These are phyloP conservation scores for Ogataea trehaloabstinens DNA, from an alignment of 805 yeast species.

Conservation along the genomic window DNA sequence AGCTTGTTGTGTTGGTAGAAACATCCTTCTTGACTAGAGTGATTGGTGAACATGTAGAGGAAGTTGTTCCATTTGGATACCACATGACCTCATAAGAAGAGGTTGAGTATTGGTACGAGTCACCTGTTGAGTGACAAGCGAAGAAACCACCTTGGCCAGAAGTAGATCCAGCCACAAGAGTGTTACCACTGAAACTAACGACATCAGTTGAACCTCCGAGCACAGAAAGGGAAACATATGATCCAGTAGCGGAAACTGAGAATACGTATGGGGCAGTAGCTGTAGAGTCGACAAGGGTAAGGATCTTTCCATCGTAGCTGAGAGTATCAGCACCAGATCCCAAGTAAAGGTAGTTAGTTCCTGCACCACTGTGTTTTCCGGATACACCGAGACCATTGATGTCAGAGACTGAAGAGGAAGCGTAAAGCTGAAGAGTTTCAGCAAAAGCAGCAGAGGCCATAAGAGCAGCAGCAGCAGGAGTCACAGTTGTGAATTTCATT, in stretches of 20 bases:
- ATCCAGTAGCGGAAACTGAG: slow-evolving; percentile 3
- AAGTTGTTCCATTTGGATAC: slow-evolving; percentile 20
- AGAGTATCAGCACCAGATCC: slow-evolving; percentile 23
- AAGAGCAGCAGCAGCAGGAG: slow-evolving; percentile 5
- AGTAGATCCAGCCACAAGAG: slow-evolving; percentile 30
- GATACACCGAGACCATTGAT: slow-evolving; percentile 31
- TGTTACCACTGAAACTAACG: slow-evolving; percentile 16
- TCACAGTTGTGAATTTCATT: slow-evolving; percentile 8
- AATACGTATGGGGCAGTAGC: not conserved
- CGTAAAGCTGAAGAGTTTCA: slow-evolving; percentile 18
- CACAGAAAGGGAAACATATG: slow-evolving; percentile 8
- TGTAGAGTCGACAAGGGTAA: slow-evolving; percentile 1
- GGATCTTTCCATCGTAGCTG: slow-evolving; percentile 17
- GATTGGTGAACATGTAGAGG: slow-evolving; percentile 12
- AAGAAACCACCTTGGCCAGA: slow-evolving; percentile 27
- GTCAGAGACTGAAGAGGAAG: slow-evolving; percentile 23
- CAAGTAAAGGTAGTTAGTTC: slow-evolving; percentile 39
- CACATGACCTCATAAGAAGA: slow-evolving; percentile 27
- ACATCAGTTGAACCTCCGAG: slow-evolving; percentile 5
- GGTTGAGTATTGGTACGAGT: slow-evolving; percentile 39
- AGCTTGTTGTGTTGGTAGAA: not conserved
- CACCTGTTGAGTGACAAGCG: slow-evolving; percentile 40
- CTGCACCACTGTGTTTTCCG: slow-evolving; percentile 47
- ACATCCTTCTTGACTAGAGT: slow-evolving; percentile 5
- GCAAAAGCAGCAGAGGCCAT: slow-evolving; percentile 8